phyloP scores from a whole-genome alignment of 495 filamentous ascomycete genomes.

The Xylaria cubensis region DNA sequence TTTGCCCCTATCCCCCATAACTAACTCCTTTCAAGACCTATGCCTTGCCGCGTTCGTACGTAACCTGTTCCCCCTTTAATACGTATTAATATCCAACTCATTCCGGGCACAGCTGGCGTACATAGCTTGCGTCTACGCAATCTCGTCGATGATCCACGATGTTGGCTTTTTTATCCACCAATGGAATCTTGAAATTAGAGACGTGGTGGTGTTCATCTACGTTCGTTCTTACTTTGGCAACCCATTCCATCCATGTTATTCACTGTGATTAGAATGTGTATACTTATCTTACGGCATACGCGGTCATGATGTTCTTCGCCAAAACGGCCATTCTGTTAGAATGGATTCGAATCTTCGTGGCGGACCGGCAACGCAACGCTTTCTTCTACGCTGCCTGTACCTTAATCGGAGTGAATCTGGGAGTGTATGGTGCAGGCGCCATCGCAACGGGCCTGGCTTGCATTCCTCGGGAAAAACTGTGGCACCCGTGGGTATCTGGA shows the following conservation, averaged over 20 bases:
- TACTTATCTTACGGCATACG: slow-evolving; percentile 26
- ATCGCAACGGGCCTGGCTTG: slow-evolving; percentile 52
- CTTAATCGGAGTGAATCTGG: slow-evolving; percentile 45
- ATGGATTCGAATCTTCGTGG: slow-evolving; percentile 44
- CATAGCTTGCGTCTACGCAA: slow-evolving; percentile 29
- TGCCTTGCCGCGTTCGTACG: slow-evolving; percentile 30
- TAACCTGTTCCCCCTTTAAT: too few relatives aligned
- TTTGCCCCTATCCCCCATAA: background rate
- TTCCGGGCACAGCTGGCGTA: slow-evolving; percentile 26
- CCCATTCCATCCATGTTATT: background rate
- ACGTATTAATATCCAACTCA: background rate
- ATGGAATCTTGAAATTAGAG: slow-evolving; percentile 37
- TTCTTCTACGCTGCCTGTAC: slow-evolving; percentile 40
- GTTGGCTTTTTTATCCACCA: slow-evolving; percentile 42
- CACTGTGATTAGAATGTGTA: slow-evolving; percentile 33
- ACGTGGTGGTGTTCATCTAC: slow-evolving; percentile 29
- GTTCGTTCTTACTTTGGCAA: background rate
- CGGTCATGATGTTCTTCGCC: slow-evolving; percentile 32
- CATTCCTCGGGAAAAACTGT: slow-evolving; percentile 39
- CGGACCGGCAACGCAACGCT: slow-evolving; percentile 18
- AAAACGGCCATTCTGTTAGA: slow-evolving; percentile 49
- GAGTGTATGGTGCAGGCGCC: slow-evolving; percentile 48
- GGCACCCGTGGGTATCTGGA: slow-evolving; percentile 33
- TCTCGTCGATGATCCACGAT: slow-evolving; percentile 27
- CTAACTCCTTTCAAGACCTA: slow-evolving; percentile 23